Evolutionary conservation across 192 early-diverging fungal species (phyloP), one percentile per base, ranked within the genome.

Genomic region (Pecoramyces ruminantium): DNA sequence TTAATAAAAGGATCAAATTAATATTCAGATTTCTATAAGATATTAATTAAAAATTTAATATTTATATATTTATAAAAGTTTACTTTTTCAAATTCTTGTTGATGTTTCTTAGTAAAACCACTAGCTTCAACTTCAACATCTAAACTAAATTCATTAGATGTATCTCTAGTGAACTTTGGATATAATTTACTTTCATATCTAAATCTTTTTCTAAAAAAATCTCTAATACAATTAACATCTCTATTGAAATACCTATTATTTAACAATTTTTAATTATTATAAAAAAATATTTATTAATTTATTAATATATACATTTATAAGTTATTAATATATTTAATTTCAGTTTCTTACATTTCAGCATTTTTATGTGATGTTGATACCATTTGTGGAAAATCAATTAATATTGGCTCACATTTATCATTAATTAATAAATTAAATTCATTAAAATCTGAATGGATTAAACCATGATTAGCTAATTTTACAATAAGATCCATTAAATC

Each of bases 371-470:
- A 94, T 1, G 94, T 99, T 21, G 97, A 99, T 27, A 99, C 96
- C 98, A 99, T 99, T 86, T 99, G 98, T 4, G 98, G 98, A 82
- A 99, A 99, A 89, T 99, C 98, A 80, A 99, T 99, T 77, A 99
- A 86, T 13, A 98, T 86, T 21, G 98, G 97, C 27, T 94, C 95
- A 82, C 90, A 86, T 78, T 85, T 81, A 39, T 92, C 93, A 67
- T 89, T 89, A 79, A 99, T 88, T 83, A 99, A 88, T 67, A 99
- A 91, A 86, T 99, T 99, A 87, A 99, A 99, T 82, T 99, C 98
- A 89, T 99, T 99, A 83, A 99, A 99, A 86, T 99, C 98, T 80
- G 96, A 95, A 84, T 99, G 98, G 82, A 99, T 98, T 40, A 99
- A 87, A 38, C 98, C 98, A 82, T 95, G 90, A 79, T 93, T 90